A percentile compares a stretch with the other conserved stretches of the same genome.
Evolutionary conservation across 352 stramenopile genomes (phyloP).

Genomic region (Phytophthora cactorum): DNA sequence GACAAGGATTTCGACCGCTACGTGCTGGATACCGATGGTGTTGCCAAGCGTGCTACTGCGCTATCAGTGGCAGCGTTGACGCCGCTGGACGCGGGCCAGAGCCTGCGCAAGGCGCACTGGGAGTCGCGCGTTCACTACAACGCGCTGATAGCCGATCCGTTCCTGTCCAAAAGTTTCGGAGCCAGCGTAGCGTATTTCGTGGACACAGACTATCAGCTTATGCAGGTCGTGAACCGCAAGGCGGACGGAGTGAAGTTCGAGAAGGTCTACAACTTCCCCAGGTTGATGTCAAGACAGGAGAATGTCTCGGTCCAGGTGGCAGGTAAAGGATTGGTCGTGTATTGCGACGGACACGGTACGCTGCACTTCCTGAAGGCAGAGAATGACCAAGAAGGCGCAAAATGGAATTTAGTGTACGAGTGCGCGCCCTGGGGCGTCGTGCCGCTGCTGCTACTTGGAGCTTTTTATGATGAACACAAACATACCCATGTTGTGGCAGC

Average conservation of each 20-base stretch:
- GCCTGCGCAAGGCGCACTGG: conserved; percentile 77
- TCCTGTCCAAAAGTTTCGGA: conserved; percentile 42
- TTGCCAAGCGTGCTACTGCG: conserved; percentile 34
- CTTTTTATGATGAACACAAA: conserved; percentile 51
- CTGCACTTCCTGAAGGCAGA: conserved; percentile 62
- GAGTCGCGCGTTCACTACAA: conserved; percentile 76
- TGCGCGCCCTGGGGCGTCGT: conserved; percentile 49
- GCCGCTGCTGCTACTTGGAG: conserved; percentile 53
- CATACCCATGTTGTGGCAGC: conserved; percentile 55
- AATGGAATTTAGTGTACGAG: conserved; percentile 58
- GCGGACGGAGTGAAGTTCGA: conserved; percentile 22
- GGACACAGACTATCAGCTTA: conserved; percentile 60
- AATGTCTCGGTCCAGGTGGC: conserved; percentile 72
- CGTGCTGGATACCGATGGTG: conserved; percentile 49
- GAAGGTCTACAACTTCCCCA: conserved; percentile 51
- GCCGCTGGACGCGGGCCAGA: conserved; percentile 52
- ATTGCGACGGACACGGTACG: conserved; percentile 65
- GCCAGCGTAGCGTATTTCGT: conserved; percentile 71
- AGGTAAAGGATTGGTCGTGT: conserved; percentile 63
- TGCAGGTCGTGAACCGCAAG: conserved; percentile 57
- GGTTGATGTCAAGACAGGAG: conserved; percentile 49
- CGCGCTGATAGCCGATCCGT: conserved; percentile 61
- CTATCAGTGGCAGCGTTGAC: conserved; percentile 45
- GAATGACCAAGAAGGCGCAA: conserved; percentile 24
- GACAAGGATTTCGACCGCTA: conserved; percentile 86